Evolutionary conservation across 345 rosid genomes (phyloP), one percentile per base, ranked within the genome.

Genomic region (Aquilaria yunnanensis): DNA sequence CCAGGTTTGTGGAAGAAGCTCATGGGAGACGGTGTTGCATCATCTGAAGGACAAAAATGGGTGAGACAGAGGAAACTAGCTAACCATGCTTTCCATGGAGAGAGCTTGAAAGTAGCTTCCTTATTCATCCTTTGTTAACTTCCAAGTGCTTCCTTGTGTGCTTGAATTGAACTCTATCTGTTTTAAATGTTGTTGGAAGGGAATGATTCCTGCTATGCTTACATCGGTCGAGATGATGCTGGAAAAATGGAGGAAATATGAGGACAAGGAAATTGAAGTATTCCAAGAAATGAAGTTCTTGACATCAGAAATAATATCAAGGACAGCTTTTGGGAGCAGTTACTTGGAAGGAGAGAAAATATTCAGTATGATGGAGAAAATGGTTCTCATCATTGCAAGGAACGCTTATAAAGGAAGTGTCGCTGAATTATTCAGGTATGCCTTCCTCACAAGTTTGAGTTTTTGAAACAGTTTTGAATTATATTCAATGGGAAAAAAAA

Each of bases 261-360:
- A 64, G 7, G 67, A 65, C 2, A 65, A 66, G 45, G 80, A 82
- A 66, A 73, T 77, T 3, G 81, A 80, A 11, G 77, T 70, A 4
- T 60, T 30, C 60, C 31, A 56, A n/a, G 78, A 83, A 64, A 52
- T 77, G 43, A 83, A 47, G 52, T 1, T 75, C 3, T 63, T 83
- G 43, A 83, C 82, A 12, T 72, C 81, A 23, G 79, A 78, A 67
- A 37, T 75, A 46, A 80, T 80, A 51, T 75, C 82, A n/a, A 75
- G 78, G 67, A 77, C 84, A 12, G 77, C 82, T 5, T 82, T 83
- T 56, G 82, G 82, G 48, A 80, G 82, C 56, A 77, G 73, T 57
- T 77, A 77, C 10, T 14, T 59, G 57, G 79, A 80, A 67, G 81
- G 80, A 34, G 47, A 81, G 57, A 53, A 55, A 2, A 83, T 68